Conservation (phyloP, 352 stramenopile species). For the Globisporangium yorkense region DNA sequence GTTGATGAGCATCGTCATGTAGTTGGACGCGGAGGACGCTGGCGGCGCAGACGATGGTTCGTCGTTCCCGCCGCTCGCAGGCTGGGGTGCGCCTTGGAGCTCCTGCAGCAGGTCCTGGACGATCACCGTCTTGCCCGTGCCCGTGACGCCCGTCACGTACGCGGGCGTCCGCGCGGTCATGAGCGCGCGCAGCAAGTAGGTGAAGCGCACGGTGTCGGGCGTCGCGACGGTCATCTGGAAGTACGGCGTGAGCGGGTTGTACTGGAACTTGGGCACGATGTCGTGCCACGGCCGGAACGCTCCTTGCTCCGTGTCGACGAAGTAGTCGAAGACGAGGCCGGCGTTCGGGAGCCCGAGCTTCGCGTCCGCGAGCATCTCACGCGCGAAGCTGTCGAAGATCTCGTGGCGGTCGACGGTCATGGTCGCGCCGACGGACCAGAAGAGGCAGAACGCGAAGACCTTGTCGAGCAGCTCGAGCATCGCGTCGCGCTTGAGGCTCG, state of each 20-base stretch:
- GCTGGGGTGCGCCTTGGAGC: slow-evolving; percentile 22
- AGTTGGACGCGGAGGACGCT: slow-evolving; percentile 28
- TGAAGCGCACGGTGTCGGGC: slow-evolving; percentile 66
- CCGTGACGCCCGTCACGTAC: slow-evolving; percentile 87
- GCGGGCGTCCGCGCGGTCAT: slow-evolving; percentile 64
- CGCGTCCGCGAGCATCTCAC: slow-evolving; percentile 40
- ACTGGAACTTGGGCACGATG: slow-evolving; percentile 63
- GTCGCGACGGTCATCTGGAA: slow-evolving; percentile 83
- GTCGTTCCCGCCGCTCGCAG: slow-evolving; percentile 14
- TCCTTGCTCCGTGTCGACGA: slow-evolving; percentile 52
- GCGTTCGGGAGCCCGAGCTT: slow-evolving; percentile 51
- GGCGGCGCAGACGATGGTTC: slow-evolving; percentile 2
- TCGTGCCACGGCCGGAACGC: slow-evolving; percentile 52
- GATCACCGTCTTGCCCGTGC: slow-evolving; percentile 88
- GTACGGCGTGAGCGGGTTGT: slow-evolving; percentile 50
- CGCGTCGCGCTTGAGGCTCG: slow-evolving; percentile 27
- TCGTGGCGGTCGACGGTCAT: slow-evolving; percentile 72
- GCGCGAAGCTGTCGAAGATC: slow-evolving; percentile 76
- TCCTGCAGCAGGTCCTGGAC: slow-evolving; percentile 73
- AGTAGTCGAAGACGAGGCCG: slow-evolving; percentile 85
- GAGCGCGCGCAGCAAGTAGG: slow-evolving; percentile 46
- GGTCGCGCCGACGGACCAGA: slow-evolving; percentile 89
- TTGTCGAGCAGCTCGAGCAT: slow-evolving; percentile 59
- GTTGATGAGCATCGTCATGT: slow-evolving; percentile 83
- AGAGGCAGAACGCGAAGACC: slow-evolving; percentile 86